Base-by-base conservation (phyloP, 495 filamentous ascomycete genomes). In the Penicillium subrubescens region DNA sequence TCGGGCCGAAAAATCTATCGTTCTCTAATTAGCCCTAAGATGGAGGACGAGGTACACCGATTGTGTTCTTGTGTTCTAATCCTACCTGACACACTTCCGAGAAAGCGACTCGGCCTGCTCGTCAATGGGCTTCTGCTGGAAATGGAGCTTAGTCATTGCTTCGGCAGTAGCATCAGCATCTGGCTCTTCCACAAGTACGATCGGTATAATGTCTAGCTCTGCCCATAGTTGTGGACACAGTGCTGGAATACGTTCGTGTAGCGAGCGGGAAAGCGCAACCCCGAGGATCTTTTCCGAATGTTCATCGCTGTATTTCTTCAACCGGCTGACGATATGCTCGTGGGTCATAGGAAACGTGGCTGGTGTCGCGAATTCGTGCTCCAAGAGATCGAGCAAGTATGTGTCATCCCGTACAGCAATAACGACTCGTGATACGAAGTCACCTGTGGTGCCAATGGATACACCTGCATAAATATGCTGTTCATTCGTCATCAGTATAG, bases 21-120 rank as follows among this genome's bases (percentile, higher is more conserved):
- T 15, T 21, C 23, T 27, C 10, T 33, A 29, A 33, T 21, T 14
- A 31, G 12, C 51, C 29, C 14, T 11, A 27, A 14, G 51, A 12
- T 29, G 27, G 14, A 53, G 29, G 17, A 15, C 8, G 51, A 31
- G 14, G 11, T 8, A 11, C 7, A 11, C 7, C 33, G 8, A 35
- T 8, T 11, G 33, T 8, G 33, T 8, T 11, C 33, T 35, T 8
- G 11, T 35, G 33, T 35, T 11, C 7, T 8, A 33, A 35, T 66
- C 79, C 62, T 68, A 88, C 86, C 87, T 84, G 56, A 91, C 82
- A 70, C 89, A 92, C 78, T 92, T 93, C 23, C 90, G 81, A 4
- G 87, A 89, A 83, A 93, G 89, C 0, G 90, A 90, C 70, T 94
- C 91, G 4, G 91, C 90, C 71, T 93, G 89, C 70, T 94, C 91